Conservation (phyloP, 345 rosid genomes). For the Populus alba region DNA sequence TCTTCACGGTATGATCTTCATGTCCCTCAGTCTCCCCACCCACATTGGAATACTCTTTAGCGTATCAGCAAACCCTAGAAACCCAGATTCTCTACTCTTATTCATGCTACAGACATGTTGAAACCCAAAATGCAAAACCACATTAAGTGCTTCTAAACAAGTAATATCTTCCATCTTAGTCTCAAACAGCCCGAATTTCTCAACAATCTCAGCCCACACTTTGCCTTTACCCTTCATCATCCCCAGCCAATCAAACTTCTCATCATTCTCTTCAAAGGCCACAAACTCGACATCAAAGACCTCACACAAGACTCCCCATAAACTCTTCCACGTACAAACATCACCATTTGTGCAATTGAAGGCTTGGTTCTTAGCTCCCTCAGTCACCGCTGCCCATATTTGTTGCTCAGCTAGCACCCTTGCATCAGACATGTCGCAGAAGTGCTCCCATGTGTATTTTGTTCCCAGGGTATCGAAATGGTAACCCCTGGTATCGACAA, state of each 20-base stretch:
- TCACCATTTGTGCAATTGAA: constrained; percentile 42
- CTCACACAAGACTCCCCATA: constrained; percentile 30
- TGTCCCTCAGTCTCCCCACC: constrained; percentile 29
- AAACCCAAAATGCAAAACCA: constrained; percentile 25
- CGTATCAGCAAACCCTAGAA: constrained; percentile 22
- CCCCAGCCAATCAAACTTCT: constrained; percentile 24
- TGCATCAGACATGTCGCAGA: constrained; percentile 31
- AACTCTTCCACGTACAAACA: constrained; percentile 29
- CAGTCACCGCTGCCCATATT: constrained; percentile 27
- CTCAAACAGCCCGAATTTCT: constrained; percentile 21
- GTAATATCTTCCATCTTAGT: constrained; percentile 35
- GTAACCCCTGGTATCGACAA: constrained; percentile 24
- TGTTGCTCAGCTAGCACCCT: constrained; percentile 36
- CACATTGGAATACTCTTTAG: constrained; percentile 25
- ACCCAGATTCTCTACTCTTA: constrained; percentile 42
- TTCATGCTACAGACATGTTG: constrained; percentile 46
- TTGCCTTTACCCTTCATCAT: constrained; percentile 21
- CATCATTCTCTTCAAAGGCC: constrained; percentile 30
- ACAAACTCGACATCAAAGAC: constrained; percentile 26
- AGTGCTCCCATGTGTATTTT: constrained; percentile 41
- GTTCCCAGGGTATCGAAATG: constrained; percentile 29
- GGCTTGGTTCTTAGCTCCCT: constrained; percentile 25
- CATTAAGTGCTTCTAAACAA: constrained; percentile 16
- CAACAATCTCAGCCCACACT: constrained; percentile 40
- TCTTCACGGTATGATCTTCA: constrained; percentile 35